Evolutionary conservation across 2,329 filamentous ascomycete genomes (phyloP), one percentile per base, ranked within the genome.

Genomic region (Ascochyta pisi): DNA sequence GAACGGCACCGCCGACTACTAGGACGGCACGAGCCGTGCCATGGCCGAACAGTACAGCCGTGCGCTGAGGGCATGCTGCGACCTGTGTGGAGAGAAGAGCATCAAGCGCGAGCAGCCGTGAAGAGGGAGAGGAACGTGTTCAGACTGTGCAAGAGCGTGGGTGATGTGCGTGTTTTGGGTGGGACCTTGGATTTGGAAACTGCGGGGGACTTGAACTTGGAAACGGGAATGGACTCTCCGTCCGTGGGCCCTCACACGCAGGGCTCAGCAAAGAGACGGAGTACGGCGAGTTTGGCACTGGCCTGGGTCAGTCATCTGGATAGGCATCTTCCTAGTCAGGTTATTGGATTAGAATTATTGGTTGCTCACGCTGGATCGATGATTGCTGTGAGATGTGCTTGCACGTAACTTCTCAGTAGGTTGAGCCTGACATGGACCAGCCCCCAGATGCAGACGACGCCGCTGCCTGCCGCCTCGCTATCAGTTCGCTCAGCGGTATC

Each of bases 401-500:
- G 4, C 15, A 24, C 12, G 3, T 33, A 24, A 4, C 15, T 6
- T 10, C 29, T 52, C 37, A 46, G 9, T 52, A 46, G 1, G 16
- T 42, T 3, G 47, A 50, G 9, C 42, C 43, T 13, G 42, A 46
- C 27, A 19, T 37, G 8, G 42, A 16, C 50, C 35, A 46, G 5
- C 50, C 42, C 10, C 15, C 34, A 29, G 50, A 46, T 15, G 22
- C 37, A 12, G 51, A 38, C 16, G 58, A 50, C 7, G 60, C 45
- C 24, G 58, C 51, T 2, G 55, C 61, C 41, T 54, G 63, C 42
- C 64, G 65, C 19, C 68, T 57, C 23, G 67, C 68, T 40, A 92
- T 75, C 13, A 94, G 66, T 69, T 91, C 86, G 4, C 84, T 86
- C 37, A 94, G 76, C 0, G 90, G 90, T 13, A 94, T 77, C 64